Evolutionary conservation across 1,284 basidiomycete species (phyloP).

Genomic region (Ceratorhiza oryzae-sativae): DNA sequence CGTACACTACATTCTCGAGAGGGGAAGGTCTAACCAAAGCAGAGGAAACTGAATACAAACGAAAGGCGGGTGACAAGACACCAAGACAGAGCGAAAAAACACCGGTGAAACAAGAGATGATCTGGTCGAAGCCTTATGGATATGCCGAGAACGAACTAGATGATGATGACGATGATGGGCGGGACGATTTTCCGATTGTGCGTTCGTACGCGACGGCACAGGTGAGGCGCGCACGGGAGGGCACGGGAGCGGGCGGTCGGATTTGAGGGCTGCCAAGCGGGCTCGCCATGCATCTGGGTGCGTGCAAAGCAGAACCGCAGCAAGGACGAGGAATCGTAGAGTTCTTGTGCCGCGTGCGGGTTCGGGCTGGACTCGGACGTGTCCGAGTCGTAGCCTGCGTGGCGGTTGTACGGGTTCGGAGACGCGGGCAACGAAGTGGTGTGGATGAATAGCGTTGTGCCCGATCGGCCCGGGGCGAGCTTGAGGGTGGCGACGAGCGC

Average conservation of each 20-base stretch:
- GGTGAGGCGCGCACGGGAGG: constrained; percentile 16
- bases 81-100: neutral
- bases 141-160: neutral
- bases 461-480: constrained; percentile 19
- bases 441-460: constrained; percentile 28
- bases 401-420: neutral
- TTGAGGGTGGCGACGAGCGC: constrained; percentile 16
- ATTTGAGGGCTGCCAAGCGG: neutral
- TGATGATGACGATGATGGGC: neutral
- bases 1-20: constrained; percentile 38
- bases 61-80: neutral
- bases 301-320: constrained; percentile 27
- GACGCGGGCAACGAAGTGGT: constrained; percentile 21
- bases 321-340: constrained; percentile 22
- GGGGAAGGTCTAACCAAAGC: constrained; percentile 1
- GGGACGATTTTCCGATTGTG: constrained; percentile 28
- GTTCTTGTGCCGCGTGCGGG: constrained; percentile 22
- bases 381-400: constrained; percentile 34
- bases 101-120: neutral
- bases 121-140: neutral
- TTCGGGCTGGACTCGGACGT: constrained; percentile 32
- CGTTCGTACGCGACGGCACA: constrained; percentile 23
- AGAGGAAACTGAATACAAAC: constrained; percentile 16
- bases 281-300: constrained; percentile 29
- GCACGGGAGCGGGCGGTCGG: constrained; percentile 21